These are phyloP conservation scores for Asclepias syriaca DNA, from an alignment of 257 asterid species.

Conservation along the genomic window DNA sequence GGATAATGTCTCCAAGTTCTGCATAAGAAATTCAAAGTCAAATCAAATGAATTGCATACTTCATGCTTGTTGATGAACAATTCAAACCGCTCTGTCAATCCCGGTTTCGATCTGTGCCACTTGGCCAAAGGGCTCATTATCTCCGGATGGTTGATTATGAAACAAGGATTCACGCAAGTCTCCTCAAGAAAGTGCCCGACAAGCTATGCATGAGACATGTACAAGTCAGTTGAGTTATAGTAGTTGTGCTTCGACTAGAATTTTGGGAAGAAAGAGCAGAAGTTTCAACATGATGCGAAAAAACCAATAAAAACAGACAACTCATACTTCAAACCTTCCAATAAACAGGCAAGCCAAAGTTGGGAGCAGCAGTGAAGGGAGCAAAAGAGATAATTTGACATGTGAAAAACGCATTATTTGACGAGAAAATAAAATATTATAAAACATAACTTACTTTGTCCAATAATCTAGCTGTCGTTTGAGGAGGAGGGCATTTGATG, in stretches of 20 bases:
- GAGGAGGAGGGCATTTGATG: constrained; percentile 86
- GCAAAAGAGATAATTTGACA: background rate
- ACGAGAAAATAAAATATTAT: background rate
- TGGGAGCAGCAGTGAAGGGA: background rate
- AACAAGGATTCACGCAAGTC: constrained; percentile 69
- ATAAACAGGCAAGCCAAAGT: background rate
- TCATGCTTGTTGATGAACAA: constrained; percentile 85
- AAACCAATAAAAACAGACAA: background rate
- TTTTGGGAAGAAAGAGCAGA: background rate
- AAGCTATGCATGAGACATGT: constrained; percentile 40
- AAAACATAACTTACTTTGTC: constrained; percentile 56
- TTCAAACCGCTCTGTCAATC: constrained; percentile 84
- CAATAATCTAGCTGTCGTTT: constrained; percentile 72
- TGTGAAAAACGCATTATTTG: background rate
- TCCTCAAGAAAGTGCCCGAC: constrained; percentile 87
- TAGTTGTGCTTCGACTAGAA: background rate
- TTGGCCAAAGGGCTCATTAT: constrained; percentile 93
- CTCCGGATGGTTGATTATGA: constrained; percentile 91
- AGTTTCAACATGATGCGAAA: background rate
- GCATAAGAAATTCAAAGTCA: background rate
- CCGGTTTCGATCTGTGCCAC: constrained; percentile 83
- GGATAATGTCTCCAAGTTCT: background rate
- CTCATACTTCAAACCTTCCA: background rate
- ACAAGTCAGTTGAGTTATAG: background rate
- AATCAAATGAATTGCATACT: constrained; percentile 29